Conservation (phyloP, 805 yeast genomes). For the Cyberlindnera petersonii region DNA sequence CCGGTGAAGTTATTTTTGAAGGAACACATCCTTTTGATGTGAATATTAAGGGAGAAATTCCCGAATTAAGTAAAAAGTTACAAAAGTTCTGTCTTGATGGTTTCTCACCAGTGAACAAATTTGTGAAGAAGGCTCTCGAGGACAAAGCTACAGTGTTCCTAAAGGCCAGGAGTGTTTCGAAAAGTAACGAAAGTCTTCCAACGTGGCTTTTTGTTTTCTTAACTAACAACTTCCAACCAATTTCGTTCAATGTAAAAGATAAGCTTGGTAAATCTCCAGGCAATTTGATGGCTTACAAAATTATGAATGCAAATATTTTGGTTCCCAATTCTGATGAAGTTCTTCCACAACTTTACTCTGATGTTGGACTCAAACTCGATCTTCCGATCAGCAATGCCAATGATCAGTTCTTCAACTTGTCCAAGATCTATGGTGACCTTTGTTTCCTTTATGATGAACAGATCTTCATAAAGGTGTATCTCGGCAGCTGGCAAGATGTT, state of each 20-base stretch:
- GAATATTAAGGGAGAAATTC: background rate
- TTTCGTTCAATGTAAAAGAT: constrained; percentile 2
- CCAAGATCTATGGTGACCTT: constrained; percentile 16
- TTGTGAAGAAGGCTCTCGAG: constrained; percentile 8
- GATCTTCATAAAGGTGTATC: constrained; percentile 14
- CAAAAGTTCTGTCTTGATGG: constrained; percentile 19
- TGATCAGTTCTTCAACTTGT: constrained; percentile 11
- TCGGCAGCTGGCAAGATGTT: constrained; percentile 24
- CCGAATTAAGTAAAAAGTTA: constrained; percentile 9
- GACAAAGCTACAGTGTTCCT: constrained; percentile 6
- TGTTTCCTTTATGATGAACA: constrained; percentile 12
- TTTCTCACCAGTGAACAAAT: constrained; percentile 20
- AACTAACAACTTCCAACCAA: constrained; percentile 13
- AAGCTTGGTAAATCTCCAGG: background rate
- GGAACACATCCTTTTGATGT: constrained; percentile 1
- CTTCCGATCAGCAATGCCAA: constrained; percentile 13
- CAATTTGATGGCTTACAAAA: background rate
- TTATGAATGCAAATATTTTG: constrained; percentile 3
- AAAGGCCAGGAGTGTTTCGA: constrained; percentile 12
- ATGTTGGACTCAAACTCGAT: constrained; percentile 1
- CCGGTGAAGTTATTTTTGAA: constrained; percentile 2
- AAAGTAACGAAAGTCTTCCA: constrained; percentile 16
- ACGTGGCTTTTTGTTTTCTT: constrained; percentile 15
- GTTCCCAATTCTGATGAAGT: constrained; percentile 9
- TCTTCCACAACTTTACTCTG: constrained; percentile 10